Evolutionary conservation across 495 filamentous ascomycete species (phyloP).

Genomic region (Aspergillus haitiensis): DNA sequence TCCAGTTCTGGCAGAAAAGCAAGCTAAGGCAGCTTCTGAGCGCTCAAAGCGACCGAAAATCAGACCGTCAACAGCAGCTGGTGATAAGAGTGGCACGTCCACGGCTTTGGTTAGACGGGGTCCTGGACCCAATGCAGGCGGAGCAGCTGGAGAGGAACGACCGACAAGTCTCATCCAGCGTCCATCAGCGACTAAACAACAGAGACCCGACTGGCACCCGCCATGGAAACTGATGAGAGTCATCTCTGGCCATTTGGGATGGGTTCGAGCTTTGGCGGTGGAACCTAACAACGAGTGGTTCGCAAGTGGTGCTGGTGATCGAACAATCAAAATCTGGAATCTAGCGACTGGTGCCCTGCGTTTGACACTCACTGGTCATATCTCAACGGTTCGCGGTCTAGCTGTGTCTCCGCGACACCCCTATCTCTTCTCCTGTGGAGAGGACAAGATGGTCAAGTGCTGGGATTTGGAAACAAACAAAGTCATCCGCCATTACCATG

Average conservation of each 20-base stretch:
- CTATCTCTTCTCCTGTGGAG: conserved; percentile 95
- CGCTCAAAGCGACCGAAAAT: conserved; percentile 58
- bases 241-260: conserved; percentile 93
- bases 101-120: conserved; percentile 46
- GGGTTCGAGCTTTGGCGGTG: conserved; percentile 88
- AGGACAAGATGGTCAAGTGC: conserved; percentile 99
- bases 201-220: conserved; percentile 89
- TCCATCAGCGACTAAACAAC: conserved; percentile 67
- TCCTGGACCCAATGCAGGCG: conserved; percentile 30
- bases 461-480: conserved; percentile 99
- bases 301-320: conserved; percentile 90
- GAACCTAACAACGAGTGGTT: conserved; percentile 99
- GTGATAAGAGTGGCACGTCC: conserved; percentile 42
- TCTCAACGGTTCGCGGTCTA: conserved; percentile 90
- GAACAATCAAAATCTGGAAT: conserved; percentile 99
- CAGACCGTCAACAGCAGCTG: conserved; percentile 27
- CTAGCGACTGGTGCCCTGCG: conserved; percentile 78
- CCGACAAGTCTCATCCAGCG: conserved; percentile 64
- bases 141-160: conserved; percentile 36
- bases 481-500: conserved; percentile 98
- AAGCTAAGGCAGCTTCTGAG: conserved; percentile 61
- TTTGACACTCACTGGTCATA: conserved; percentile 93
- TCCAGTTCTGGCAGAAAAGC: conserved; percentile 80
- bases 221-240: conserved; percentile 99
- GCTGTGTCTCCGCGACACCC: conserved; percentile 93